Evolutionary conservation across 352 stramenopile genomes (phyloP).

Genomic region (Hyaloperonospora brassicae): DNA sequence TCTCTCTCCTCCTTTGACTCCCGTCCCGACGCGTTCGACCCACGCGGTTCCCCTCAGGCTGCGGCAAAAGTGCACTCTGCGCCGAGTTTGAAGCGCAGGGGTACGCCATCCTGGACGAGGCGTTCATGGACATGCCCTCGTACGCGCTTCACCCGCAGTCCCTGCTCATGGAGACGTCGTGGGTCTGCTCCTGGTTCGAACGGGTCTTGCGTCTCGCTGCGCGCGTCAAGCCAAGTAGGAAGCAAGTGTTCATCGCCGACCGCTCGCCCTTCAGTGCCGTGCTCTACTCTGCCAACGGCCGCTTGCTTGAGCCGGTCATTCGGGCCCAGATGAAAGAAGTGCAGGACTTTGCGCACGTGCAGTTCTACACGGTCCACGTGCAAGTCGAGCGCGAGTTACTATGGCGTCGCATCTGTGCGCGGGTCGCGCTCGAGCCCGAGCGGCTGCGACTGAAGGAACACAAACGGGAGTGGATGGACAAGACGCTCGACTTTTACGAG

Average conservation of each 20-base stretch:
- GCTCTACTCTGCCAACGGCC: conserved; percentile 66
- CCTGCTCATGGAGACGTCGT: conserved; percentile 86
- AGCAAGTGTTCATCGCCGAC: conserved; percentile 78
- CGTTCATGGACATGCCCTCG: conserved; percentile 84
- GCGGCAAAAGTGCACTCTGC: conserved; percentile 73
- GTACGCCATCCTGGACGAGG: conserved; percentile 79
- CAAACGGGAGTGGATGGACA: conserved; percentile 80
- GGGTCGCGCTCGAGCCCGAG: conserved; percentile 61
- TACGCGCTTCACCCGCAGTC: conserved; percentile 84
- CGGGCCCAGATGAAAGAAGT: conserved; percentile 78
- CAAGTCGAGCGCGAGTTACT: conserved; percentile 66
- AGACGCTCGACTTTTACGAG: conserved; percentile 77
- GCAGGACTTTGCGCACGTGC: conserved; percentile 54
- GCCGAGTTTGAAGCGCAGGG: conserved; percentile 68
- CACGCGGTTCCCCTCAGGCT: conserved; percentile 17
- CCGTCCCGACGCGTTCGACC: too few relatives aligned
- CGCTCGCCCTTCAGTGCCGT: conserved; percentile 79
- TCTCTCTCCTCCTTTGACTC: too few relatives aligned
- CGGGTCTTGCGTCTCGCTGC: conserved; percentile 68
- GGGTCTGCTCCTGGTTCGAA: conserved; percentile 88
- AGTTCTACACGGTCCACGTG: conserved; percentile 84
- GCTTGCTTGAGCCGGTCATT: conserved; percentile 76
- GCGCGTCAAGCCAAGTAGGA: conserved; percentile 33
- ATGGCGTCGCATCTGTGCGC: conserved; percentile 63
- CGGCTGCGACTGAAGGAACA: conserved; percentile 74